Percentiles rank a stretch among this genome's conserved stretches.
Conservation (phyloP, 2,329 filamentous ascomycete genomes). For the Penicillium sp. region DNA sequence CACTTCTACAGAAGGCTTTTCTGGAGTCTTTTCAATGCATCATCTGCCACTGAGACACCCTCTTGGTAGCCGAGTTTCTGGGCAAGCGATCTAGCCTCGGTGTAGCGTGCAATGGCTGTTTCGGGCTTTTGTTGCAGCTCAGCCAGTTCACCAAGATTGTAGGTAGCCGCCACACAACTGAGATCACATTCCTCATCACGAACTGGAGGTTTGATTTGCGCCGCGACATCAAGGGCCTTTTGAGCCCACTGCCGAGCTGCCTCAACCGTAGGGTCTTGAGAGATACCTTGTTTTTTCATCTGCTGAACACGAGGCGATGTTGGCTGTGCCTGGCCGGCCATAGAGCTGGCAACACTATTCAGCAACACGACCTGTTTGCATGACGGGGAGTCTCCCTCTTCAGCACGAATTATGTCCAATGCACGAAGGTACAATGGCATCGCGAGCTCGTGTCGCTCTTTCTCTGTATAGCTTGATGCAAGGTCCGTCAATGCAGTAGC, state of each 20-base stretch:
- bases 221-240: slow-evolving; percentile 72
- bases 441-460: slow-evolving; percentile 77
- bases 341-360: slow-evolving; percentile 62
- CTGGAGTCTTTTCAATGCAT: slow-evolving; percentile 36
- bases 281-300: slow-evolving; percentile 39
- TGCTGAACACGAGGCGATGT: slow-evolving; percentile 35
- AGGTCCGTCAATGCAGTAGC: slow-evolving; percentile 59
- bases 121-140: slow-evolving; percentile 70
- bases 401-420: slow-evolving; percentile 65
- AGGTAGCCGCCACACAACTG: slow-evolving; percentile 80
- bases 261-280: slow-evolving; percentile 66
- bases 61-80: slow-evolving; percentile 48
- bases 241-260: slow-evolving; percentile 78
- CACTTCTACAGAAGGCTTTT: slow-evolving; percentile 18
- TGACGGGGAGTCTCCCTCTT: slow-evolving; percentile 49
- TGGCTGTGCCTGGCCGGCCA: slow-evolving; percentile 38
- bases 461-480: slow-evolving; percentile 74
- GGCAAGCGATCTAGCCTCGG: slow-evolving; percentile 67
- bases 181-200: slow-evolving; percentile 80
- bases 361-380: slow-evolving; percentile 79
- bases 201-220: slow-evolving; percentile 66
- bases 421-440: slow-evolving; percentile 87
- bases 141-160: slow-evolving; percentile 84
- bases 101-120: slow-evolving; percentile 70
- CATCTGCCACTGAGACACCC: slow-evolving; percentile 34